Evolutionary conservation across 148 eudicot species (phyloP).

Genomic region (Fallopia convolvulus): DNA sequence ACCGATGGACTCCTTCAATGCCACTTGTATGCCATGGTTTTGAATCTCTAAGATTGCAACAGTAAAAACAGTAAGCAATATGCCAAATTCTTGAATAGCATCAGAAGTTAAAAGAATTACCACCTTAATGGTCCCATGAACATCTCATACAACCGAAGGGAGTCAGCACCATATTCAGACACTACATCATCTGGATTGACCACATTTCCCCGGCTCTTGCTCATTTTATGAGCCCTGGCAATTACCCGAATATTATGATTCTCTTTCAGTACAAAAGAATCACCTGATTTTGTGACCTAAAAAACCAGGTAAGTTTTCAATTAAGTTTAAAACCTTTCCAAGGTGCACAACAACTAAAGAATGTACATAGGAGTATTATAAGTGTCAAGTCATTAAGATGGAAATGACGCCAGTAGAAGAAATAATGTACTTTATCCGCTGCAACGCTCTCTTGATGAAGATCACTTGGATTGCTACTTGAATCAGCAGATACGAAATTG

Average conservation of each 20-base stretch:
- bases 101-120: background rate
- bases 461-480: slow-evolving; percentile 30
- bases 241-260: slow-evolving; percentile 56
- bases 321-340: background rate
- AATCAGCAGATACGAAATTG: slow-evolving; percentile 67
- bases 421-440: slow-evolving; percentile 53
- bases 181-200: slow-evolving; percentile 96
- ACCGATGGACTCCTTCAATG: slow-evolving; percentile 95
- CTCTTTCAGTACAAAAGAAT: slow-evolving; percentile 80
- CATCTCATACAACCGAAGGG: slow-evolving; percentile 97
- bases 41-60: slow-evolving; percentile 50
- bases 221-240: slow-evolving; percentile 92
- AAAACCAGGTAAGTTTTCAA: background rate
- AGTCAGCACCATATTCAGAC: slow-evolving; percentile 88
- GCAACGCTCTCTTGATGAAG: slow-evolving; percentile 59
- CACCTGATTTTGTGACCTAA: slow-evolving; percentile 83
- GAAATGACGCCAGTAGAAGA: background rate
- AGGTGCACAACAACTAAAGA: background rate
- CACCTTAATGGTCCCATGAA: slow-evolving; percentile 99
- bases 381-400: slow-evolving; percentile 9
- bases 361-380: background rate
- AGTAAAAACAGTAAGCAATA: background rate
- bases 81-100: background rate
- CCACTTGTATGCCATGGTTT: slow-evolving; percentile 98
- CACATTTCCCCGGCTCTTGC: slow-evolving; percentile 97